Evolutionary conservation across 768 basidiomycete species (phyloP), one percentile per base, ranked within the genome.

Genomic region (Lactarius psammicola): DNA sequence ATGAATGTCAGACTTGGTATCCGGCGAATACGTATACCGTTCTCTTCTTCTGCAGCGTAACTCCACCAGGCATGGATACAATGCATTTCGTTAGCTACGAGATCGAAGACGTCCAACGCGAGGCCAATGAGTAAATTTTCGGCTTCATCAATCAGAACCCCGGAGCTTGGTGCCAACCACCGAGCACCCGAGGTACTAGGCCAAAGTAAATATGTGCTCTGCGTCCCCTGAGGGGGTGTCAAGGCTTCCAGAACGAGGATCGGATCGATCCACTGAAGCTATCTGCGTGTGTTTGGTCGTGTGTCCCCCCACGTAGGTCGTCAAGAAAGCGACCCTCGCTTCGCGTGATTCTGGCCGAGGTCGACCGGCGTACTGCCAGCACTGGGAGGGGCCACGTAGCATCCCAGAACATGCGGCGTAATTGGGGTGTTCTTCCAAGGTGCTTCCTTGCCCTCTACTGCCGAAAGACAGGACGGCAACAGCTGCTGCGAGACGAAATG

Each of bases 351-450:
- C 38, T 15, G 42, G n/a, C 40, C 54, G 15, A 40, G 56, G 56
- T 42, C 56, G 28, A 57, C 56, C 53, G 38, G 65, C 30, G 31
- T 31, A 40, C 49, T 57, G 56, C 60, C 65, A 56, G 60, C 56
- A 62, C 56, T 61, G 44, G 60, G 53, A 56, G 36, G 56, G 28
- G 65, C 65, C 65, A 66, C 60, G 65, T 66, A 66, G 65, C 60
- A 58, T 62, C 56, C 44, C 33, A 57, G 28, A 23, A 34, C 65
- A 42, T 28, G 60, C 65, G 65, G 65, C 60, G 60, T 66, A 66
- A 62, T 66, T 58, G 36, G 46, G 56, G 65, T 28, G 56, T 54
- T 66, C 65, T 53, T 44, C 49, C 60, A 31, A 49, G 28, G 55
- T n/a, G 56, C 65, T 66, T 66, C 65, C 44, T 65, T 42, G 28